Evolutionary conservation across 345 rosid species (phyloP).

Genomic region (Eucalyptus erythrocorys): DNA sequence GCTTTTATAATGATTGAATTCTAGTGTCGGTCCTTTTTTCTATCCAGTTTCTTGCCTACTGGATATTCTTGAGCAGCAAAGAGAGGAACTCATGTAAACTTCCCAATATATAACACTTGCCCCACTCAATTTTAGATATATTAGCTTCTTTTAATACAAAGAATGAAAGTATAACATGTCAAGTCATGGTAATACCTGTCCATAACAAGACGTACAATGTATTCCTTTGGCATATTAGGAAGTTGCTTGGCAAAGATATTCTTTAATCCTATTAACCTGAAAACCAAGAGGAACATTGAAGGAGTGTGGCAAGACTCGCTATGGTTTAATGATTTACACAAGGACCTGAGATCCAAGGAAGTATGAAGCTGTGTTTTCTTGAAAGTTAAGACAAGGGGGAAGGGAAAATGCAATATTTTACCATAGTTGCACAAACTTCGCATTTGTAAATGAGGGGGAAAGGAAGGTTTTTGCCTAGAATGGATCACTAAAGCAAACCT

Average conservation of each 20-base stretch:
- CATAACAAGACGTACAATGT: conserved; percentile 98
- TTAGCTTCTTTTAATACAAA: background rate
- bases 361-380: background rate
- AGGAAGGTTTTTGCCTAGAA: background rate
- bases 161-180: background rate
- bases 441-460: background rate
- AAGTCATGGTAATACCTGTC: conserved; percentile 59
- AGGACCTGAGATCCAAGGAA: background rate
- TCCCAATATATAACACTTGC: background rate
- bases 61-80: background rate
- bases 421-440: background rate
- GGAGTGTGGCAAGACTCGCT: background rate
- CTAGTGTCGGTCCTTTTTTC: background rate
- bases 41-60: background rate
- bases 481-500: background rate
- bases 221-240: conserved; percentile 99
- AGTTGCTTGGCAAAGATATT: conserved; percentile 95
- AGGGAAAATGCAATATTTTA: background rate
- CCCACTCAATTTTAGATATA: background rate
- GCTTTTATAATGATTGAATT: background rate
- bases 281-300: background rate
- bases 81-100: background rate
- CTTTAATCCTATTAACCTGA: conserved; percentile 96
- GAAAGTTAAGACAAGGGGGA: background rate
- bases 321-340: background rate